phyloP scores from a whole-genome alignment of 768 basidiomycete species.

The Punctularia strigosozonata region DNA sequence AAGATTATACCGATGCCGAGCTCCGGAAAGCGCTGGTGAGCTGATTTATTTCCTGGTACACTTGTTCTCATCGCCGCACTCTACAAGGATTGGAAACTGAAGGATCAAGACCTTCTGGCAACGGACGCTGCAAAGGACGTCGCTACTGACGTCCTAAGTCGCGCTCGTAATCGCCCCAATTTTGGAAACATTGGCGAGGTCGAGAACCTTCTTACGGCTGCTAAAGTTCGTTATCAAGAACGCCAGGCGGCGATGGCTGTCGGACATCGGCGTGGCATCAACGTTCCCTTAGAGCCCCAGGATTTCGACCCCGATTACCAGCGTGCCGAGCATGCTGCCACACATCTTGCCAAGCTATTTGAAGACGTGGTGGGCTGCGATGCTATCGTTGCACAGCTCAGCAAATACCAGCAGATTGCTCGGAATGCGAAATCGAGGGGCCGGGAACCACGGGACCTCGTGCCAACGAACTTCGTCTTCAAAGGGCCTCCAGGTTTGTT shows the following conservation, averaged over 20 bases:
- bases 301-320: slow-evolving; percentile 59
- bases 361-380: slow-evolving; percentile 53
- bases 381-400: slow-evolving; percentile 35
- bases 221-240: slow-evolving; percentile 15
- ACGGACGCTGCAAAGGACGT: slow-evolving; percentile 44
- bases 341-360: slow-evolving; percentile 45
- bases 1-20: slow-evolving; percentile 47
- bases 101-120: slow-evolving; percentile 42
- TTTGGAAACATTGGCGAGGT: slow-evolving; percentile 22
- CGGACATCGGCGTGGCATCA: slow-evolving; percentile 6
- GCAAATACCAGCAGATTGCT: slow-evolving; percentile 41
- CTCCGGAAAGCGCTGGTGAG: slow-evolving; percentile 37
- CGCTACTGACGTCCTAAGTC: slow-evolving; percentile 32
- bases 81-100: no score
- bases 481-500: slow-evolving; percentile 57
- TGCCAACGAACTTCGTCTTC: slow-evolving; percentile 59
- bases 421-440: slow-evolving; percentile 26
- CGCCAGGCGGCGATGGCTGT: slow-evolving; percentile 10
- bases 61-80: no score
- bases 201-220: slow-evolving; percentile 17
- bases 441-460: slow-evolving; percentile 32
- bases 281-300: slow-evolving; percentile 24
- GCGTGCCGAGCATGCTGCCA: slow-evolving; percentile 32
- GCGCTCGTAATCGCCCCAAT: slow-evolving; percentile 17
- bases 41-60: no score